Evolutionary conservation across 139 green algal genomes (phyloP), one percentile per base, ranked within the genome.

Genomic region (Chlorella sp.): DNA sequence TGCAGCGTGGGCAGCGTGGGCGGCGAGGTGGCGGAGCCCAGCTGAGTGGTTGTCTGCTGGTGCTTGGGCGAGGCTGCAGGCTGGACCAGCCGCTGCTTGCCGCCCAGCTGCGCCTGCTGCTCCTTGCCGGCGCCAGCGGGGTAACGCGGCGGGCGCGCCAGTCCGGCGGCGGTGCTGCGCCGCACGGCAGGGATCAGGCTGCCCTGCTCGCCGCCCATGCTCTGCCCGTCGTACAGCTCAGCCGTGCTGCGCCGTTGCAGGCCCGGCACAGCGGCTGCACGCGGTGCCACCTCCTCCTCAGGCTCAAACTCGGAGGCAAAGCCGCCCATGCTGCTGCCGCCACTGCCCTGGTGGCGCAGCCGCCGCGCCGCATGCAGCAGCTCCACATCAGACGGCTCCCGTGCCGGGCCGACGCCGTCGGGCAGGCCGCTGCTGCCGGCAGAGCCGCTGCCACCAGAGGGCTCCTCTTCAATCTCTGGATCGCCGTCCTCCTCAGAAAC

Each of bases 61-160:
- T 51, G 44, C 44, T 51, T 51, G 44, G 44, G 44, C 7, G 44
- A 51, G 44, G 69, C 36, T 30, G 34, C 20, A n/a, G 69, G 69
- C 0, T 11, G 21, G 25, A 15, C 38, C 51, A 60, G 38, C 36
- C 69, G 41, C 34, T 36, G 23, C 55, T 38, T 41, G 23, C 21
- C 26, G 6, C 11, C 18, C 74, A 16, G 55, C 23, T 36, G 23
- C 57, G 51, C 56, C 57, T 82, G 55, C 23, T 36, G 23, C 57
- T 71, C 56, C 57, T 82, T 70, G 34, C 38, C 34, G 38, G 23
- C 69, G 38, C 11, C 69, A 11, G 23, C 38, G 34, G 75, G 75
- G 75, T 82, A 82, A 25, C 75, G 75, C 34, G 75, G 75, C 57
- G 75, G 75, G 75, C 75, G 75, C 7, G 63, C 51, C 51, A 76